phyloP scores from a whole-genome alignment of 2,329 filamentous ascomycete genomes.

The Elsinoe necatrix region DNA sequence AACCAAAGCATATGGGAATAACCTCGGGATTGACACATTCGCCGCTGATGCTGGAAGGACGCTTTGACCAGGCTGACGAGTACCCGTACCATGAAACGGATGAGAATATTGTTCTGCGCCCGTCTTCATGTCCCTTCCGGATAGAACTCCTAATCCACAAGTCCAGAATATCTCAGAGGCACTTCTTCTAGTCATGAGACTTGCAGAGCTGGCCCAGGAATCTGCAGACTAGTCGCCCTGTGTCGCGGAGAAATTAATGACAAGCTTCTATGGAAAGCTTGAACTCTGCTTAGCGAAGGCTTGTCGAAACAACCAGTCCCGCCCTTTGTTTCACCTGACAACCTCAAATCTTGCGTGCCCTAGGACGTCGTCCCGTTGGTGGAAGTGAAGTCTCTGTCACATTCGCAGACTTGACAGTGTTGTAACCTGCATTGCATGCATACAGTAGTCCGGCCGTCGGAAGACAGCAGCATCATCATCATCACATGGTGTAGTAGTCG shows the following conservation, averaged over 20 bases:
- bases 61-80: neutral
- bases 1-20: neutral
- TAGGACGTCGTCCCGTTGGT: constrained; percentile 4
- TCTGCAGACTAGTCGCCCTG: neutral
- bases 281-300: constrained; percentile 13
- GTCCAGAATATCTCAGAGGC: no score
- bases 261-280: constrained; percentile 9
- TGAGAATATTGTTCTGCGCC: neutral
- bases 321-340: neutral
- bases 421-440: neutral
- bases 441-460: neutral
- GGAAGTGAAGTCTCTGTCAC: neutral
- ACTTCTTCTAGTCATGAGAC: no score
- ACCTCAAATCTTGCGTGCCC: constrained; percentile 2
- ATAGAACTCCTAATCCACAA: neutral
- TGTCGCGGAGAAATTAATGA: constrained; percentile 10
- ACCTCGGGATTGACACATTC: neutral
- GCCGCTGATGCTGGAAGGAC: neutral
- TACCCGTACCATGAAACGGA: neutral
- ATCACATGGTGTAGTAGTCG: neutral
- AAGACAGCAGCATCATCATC: neutral
- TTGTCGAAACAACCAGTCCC: constrained; percentile 6
- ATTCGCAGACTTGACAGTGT: neutral
- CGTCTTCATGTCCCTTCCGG: neutral
- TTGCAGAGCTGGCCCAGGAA: neutral